These are phyloP conservation scores for Pestalotiopsis fici DNA, from an alignment of 2,329 filamentous ascomycete genomes.

Conservation along the genomic window DNA sequence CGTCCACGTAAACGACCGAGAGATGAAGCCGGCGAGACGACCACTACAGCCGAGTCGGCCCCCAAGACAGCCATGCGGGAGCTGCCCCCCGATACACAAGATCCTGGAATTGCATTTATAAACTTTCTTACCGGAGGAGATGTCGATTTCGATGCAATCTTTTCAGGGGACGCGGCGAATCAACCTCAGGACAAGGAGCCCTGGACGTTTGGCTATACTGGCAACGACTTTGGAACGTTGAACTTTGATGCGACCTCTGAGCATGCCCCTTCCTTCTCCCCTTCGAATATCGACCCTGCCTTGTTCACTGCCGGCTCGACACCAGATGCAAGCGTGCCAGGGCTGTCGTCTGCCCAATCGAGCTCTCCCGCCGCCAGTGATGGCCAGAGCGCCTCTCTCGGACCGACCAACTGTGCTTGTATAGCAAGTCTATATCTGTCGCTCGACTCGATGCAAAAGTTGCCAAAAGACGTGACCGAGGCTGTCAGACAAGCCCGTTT, in stretches of 20 bases:
- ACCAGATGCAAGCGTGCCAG: slow-evolving; percentile 22
- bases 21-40: slow-evolving; percentile 18
- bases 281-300: slow-evolving; percentile 27
- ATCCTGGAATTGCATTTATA: slow-evolving; percentile 28
- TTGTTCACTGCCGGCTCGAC: slow-evolving; percentile 19
- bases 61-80: slow-evolving; percentile 26
- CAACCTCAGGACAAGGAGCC: slow-evolving; percentile 8
- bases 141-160: slow-evolving; percentile 11
- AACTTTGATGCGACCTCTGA: slow-evolving; percentile 24
- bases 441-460: slow-evolving; percentile 48
- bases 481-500: slow-evolving; percentile 50
- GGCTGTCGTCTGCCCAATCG: slow-evolving; percentile 20
- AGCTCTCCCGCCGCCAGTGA: slow-evolving; percentile 17
- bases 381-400: not conserved
- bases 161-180: not conserved
- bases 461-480: slow-evolving; percentile 43
- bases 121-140: slow-evolving; percentile 23
- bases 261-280: slow-evolving; percentile 17
- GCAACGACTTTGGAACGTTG: slow-evolving; percentile 22
- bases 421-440: slow-evolving; percentile 51
- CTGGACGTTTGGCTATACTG: slow-evolving; percentile 20
- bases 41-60: slow-evolving; percentile 10
- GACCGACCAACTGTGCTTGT: slow-evolving; percentile 41
- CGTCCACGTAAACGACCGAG: slow-evolving; percentile 59
- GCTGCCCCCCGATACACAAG: slow-evolving; percentile 23